Base-by-base conservation (phyloP, 1,284 basidiomycete species). In the Ceratobasidium sp. region DNA sequence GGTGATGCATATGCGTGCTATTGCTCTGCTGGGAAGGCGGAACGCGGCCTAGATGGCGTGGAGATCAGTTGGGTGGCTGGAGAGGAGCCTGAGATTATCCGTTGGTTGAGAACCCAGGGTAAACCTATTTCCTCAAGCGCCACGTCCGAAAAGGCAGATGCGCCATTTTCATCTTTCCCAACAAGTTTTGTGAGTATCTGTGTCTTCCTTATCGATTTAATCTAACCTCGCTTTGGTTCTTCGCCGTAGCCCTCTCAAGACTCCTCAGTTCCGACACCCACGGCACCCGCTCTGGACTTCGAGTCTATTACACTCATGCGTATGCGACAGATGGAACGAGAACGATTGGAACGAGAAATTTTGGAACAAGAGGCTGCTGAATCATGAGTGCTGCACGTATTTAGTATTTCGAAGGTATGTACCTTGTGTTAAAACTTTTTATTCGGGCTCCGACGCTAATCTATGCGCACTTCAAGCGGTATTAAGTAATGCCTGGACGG, bases 281-380 rank as follows among this genome's bases (percentile, higher is more conserved):
- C 61, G 20, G 66, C 79, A 15, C 80, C 81, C 26, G 91, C 90
- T 0, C 82, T 93, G 26, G 93, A 96, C 82, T 95, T 92, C 77
- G 95, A 96, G 85, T 92, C 93, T 18, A 84, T 95, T 75, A 96
- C 94, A 1, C 87, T 97, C 56, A 90, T 96, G 87, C 89, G 93
- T 6, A 89, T 96, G 85, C 88, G 95, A 44, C 94, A 96, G 83
- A 91, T 94, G 3, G 94, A 95, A 83, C 88, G 92, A 49, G 93
- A 92, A 80, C 87, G 92, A 63, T 83, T 96, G 42, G 95, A 94
- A 82, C 88, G 90, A 80, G 93, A 96, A 85, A 94, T 95, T 33
- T 49, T 83, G 51, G 79, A 79, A 56, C 77, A 84, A 63, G 84
- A 85, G 71, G 85, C 83, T 49, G 83, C 81, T n/a, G 83, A 82